Conservation (phyloP, 345 rosid species). For the Litchi chinensis region DNA sequence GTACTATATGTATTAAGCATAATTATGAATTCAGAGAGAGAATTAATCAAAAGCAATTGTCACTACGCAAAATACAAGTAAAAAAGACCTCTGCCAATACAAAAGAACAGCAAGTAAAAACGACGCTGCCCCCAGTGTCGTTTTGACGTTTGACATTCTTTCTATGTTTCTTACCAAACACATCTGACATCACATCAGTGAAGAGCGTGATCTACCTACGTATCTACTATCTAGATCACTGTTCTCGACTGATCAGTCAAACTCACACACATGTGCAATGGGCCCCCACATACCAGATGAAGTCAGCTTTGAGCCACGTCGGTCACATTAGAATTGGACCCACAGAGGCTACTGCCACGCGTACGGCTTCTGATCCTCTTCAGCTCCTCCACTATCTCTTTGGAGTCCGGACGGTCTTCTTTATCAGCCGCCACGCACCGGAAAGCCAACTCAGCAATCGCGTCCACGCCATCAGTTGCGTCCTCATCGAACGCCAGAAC, state of each 20-base stretch:
- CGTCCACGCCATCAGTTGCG: constrained; percentile 50
- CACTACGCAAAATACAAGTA: neutral
- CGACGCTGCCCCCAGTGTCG: neutral
- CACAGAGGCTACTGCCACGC: constrained; percentile 28
- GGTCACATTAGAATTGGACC: constrained; percentile 23
- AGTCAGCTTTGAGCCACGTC: constrained; percentile 27
- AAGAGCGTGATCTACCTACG: neutral
- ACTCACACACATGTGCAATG: constrained; percentile 25
- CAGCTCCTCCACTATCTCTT: constrained; percentile 78
- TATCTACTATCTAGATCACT: neutral
- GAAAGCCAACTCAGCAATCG: constrained; percentile 91
- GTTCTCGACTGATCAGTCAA: neutral
- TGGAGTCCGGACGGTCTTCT: constrained; percentile 86
- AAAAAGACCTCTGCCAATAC: neutral
- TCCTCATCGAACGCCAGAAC: constrained; percentile 40
- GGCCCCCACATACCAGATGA: constrained; percentile 2
- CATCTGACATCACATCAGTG: constrained; percentile 1
- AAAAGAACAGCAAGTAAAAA: neutral
- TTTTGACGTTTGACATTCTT: neutral
- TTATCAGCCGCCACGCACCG: constrained; percentile 89
- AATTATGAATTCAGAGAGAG: neutral
- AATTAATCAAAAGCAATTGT: neutral
- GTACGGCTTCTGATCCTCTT: constrained; percentile 52
- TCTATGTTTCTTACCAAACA: neutral
- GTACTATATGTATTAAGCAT: neutral